Conservation (phyloP, 345 rosid species). For the Acer yangbiense region DNA sequence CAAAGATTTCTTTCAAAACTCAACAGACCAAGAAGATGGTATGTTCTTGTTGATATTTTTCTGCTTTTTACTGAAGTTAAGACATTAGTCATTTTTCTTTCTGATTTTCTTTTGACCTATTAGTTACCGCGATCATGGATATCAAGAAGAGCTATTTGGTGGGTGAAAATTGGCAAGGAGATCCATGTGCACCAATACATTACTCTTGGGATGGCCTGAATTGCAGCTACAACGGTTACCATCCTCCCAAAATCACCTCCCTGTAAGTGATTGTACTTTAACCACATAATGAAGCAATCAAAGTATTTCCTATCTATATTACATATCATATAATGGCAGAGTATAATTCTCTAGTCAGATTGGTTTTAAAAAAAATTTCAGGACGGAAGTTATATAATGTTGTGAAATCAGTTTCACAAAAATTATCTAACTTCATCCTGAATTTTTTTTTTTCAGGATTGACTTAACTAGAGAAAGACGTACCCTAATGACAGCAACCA, state of each 20-base stretch:
- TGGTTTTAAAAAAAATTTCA: no score
- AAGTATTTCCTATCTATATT: background rate
- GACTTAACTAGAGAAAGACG: no score
- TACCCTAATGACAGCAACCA: background rate
- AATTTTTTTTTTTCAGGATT: no score
- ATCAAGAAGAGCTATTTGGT: constrained; percentile 24
- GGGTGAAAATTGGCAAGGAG: constrained; percentile 35
- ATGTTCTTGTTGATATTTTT: background rate
- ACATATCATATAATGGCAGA: no score
- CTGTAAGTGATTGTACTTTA: constrained; percentile 22
- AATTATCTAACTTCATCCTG: no score
- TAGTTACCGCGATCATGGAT: constrained; percentile 30
- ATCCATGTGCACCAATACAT: constrained; percentile 25
- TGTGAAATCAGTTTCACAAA: no score
- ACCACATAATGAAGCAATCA: no score
- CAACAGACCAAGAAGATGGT: constrained; percentile 35
- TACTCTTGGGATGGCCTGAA: constrained; percentile 34
- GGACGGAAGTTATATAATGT: no score
- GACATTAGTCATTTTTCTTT: background rate
- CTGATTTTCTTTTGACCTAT: background rate
- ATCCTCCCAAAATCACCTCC: constrained; percentile 30
- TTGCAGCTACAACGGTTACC: constrained; percentile 31
- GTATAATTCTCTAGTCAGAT: no score
- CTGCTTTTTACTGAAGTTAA: background rate
- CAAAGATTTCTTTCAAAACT: constrained; percentile 9